Evolutionary conservation across 257 asterid species (phyloP), one percentile per base, ranked within the genome.

Genomic region (Cruciata laevipes): DNA sequence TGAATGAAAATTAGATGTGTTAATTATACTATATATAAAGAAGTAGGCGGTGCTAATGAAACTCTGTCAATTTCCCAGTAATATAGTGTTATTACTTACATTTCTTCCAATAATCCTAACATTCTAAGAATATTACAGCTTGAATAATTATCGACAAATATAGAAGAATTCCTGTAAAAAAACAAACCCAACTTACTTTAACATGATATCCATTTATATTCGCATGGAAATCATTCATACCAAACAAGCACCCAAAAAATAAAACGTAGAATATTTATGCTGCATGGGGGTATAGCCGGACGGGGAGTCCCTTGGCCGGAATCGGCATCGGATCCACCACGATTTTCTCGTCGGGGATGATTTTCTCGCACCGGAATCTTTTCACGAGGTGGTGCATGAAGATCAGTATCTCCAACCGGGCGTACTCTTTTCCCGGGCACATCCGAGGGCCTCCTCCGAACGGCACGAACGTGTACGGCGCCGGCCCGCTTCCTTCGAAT

Each of bases 371-470:
- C 56, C 33, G 77, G 77, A 85, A 85, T n/a, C 87, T 79, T 47
- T 67, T 85, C 38, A 85, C 85, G 0, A 83, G 35, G 27, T 83
- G 83, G 65, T 85, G 87, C 70, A 85, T 83, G 79, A 83, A 85
- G 21, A 85, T 83, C 6, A 85, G 80, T 12, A 85, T 83, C 30
- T 83, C 91, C 71, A 85, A 18, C 2, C 86, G 74, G 0, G 86
- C 86, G 42, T 81, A 83, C 78, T 85, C 90, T 73, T 78, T 80
- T 5, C 90, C 86, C 0, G 88, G 86, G 68, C 86, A 85, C 90
- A 85, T 85, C 52, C 86, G 73, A 8, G 85, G 88, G 0, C 88
- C 91, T 17, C 91, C 91, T 1, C 88, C 88, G 62, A 83, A 85
- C 0, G 91, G 91, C 1, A 85, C 87, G 55, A 75, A 85, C 38